Conservation (phyloP, 371 early-diverging fungal species). For the Mortierella sp. region DNA sequence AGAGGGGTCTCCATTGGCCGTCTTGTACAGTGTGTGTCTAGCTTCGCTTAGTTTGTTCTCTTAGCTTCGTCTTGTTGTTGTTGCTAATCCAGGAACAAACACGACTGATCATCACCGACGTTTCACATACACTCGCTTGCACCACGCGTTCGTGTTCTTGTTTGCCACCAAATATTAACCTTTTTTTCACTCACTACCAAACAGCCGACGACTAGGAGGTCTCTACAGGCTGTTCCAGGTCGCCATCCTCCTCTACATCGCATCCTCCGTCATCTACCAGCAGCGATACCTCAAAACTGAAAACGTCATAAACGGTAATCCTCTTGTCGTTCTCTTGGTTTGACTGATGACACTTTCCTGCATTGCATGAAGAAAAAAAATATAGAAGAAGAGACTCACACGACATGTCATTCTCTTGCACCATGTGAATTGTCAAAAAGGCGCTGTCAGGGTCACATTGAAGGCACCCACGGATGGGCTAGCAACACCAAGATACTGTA, state of each 20-base stretch:
- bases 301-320: slow-evolving; percentile 44
- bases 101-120: no score
- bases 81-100: no score
- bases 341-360: neutral
- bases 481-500: slow-evolving; percentile 33
- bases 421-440: slow-evolving; percentile 14
- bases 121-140: no score
- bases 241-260: slow-evolving; percentile 49
- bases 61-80: no score
- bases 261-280: slow-evolving; percentile 45
- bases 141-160: no score
- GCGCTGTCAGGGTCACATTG: slow-evolving; percentile 51
- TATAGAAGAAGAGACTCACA: neutral
- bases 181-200: neutral
- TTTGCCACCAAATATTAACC: neutral
- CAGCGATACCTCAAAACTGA: slow-evolving; percentile 56
- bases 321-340: neutral
- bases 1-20: no score
- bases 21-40: no score
- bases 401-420: neutral
- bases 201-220: slow-evolving; percentile 51
- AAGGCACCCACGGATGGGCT: slow-evolving; percentile 47
- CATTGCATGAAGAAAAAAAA: neutral
- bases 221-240: slow-evolving; percentile 53
- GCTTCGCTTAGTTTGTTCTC: no score